Evolutionary conservation across 1,284 basidiomycete species (phyloP).

Genomic region (Sanghuangporus sanghuang): DNA sequence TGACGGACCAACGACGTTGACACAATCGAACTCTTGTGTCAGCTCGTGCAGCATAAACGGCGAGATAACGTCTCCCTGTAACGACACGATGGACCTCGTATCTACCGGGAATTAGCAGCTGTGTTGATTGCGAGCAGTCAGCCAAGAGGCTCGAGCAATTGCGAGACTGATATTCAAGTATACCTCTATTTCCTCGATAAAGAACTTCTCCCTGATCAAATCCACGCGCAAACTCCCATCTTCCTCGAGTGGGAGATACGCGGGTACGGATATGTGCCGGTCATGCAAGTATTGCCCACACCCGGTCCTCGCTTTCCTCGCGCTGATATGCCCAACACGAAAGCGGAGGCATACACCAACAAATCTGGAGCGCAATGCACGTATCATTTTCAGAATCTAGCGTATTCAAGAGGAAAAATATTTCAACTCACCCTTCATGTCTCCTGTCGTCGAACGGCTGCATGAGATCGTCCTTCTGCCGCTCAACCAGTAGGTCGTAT

Average conservation of each 20-base stretch:
- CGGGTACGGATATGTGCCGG: background rate
- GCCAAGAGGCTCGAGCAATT: background rate
- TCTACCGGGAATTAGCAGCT: slow-evolving; percentile 7
- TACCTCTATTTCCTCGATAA: slow-evolving; percentile 16
- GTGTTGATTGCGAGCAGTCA: background rate
- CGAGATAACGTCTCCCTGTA: background rate
- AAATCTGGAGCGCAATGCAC: background rate
- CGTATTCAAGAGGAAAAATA: background rate
- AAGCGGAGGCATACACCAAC: slow-evolving; percentile 6
- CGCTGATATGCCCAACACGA: background rate
- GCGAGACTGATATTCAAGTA: background rate
- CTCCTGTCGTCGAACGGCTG: background rate
- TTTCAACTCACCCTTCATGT: background rate
- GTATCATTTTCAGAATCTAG: background rate
- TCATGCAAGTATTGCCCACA: background rate
- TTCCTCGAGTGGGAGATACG: slow-evolving; percentile 8
- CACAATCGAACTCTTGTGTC: background rate
- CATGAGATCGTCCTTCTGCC: background rate
- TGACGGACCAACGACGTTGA: slow-evolving; percentile 11
- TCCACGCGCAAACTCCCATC: slow-evolving; percentile 10
- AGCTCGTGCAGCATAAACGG: slow-evolving; percentile 1
- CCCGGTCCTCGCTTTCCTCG: background rate
- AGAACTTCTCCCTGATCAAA: slow-evolving; percentile 6
- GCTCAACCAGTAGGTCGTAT: slow-evolving; percentile 1
- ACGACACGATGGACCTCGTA: background rate